These are phyloP conservation scores for Phytomonas sp. DNA, from an alignment of 208 protist genomes.

Conservation along the genomic window DNA sequence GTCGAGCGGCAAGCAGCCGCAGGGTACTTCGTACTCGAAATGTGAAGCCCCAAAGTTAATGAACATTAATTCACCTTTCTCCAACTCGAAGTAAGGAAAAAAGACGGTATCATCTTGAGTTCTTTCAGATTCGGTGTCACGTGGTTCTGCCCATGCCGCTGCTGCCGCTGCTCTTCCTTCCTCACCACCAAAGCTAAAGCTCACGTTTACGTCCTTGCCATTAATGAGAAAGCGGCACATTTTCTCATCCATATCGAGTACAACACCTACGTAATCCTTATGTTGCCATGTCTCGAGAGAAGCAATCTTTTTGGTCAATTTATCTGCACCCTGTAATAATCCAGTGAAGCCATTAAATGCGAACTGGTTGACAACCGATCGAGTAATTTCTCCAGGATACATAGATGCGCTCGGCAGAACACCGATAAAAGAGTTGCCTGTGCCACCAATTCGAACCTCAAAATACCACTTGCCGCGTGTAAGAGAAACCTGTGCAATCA, in stretches of 20 bases:
- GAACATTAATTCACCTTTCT: conserved; percentile 44
- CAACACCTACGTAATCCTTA: conserved; percentile 75
- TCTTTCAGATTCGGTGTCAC: not conserved
- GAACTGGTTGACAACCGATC: conserved; percentile 21
- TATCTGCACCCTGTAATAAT: conserved; percentile 23
- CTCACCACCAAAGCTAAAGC: conserved; percentile 10
- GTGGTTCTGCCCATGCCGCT: conserved; percentile 1
- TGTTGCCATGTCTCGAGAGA: conserved; percentile 10
- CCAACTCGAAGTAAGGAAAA: conserved; percentile 68
- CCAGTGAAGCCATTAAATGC: conserved; percentile 75
- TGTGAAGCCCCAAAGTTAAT: conserved; percentile 84
- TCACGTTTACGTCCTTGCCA: conserved; percentile 27
- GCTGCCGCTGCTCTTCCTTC: conserved; percentile 1
- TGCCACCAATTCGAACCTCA: conserved; percentile 63
- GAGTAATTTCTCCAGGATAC: not conserved
- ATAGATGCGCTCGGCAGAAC: conserved; percentile 33
- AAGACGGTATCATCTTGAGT: conserved; percentile 19
- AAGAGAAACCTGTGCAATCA: conserved; percentile 57
- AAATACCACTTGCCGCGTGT: conserved; percentile 80
- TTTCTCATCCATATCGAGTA: conserved; percentile 55
- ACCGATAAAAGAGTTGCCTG: conserved; percentile 64
- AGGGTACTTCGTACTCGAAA: conserved; percentile 78
- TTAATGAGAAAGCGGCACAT: conserved; percentile 67
- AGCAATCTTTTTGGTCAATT: not conserved
- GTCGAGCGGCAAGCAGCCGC: conserved; percentile 73